A percentile compares a stretch with the other conserved stretches of the same genome.
Evolutionary conservation across 176 grass and related monocot species (phyloP).

Genomic region (Saccharum spontaneum): DNA sequence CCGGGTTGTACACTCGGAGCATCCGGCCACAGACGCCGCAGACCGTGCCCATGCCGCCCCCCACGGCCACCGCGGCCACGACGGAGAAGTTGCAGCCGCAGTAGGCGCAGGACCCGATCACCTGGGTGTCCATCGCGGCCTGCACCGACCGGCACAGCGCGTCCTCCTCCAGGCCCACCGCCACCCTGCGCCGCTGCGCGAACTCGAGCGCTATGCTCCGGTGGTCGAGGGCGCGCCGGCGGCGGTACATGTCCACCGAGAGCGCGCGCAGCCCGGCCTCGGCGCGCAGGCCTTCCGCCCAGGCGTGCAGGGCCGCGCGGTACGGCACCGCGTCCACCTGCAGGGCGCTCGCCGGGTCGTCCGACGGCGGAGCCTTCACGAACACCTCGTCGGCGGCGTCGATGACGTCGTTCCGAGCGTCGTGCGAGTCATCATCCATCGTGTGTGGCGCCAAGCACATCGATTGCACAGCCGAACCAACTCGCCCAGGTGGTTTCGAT

Average conservation of each 20-base stretch:
- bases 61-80: background rate
- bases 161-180: background rate
- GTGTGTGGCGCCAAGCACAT: background rate
- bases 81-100: slow-evolving; percentile 25
- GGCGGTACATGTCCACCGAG: background rate
- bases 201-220: background rate
- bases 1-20: background rate
- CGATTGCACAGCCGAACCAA: background rate
- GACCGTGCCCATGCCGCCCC: rapidly evolving
- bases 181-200: background rate
- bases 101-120: slow-evolving; percentile 10
- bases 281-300: background rate
- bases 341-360: background rate
- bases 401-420: background rate
- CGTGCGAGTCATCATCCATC: background rate
- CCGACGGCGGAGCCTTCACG: background rate
- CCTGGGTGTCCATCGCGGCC: background rate
- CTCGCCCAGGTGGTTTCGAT: background rate
- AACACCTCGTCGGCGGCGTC: background rate
- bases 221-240: background rate
- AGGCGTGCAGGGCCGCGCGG: background rate
- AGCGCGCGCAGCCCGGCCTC: background rate
- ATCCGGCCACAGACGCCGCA: background rate
- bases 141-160: slow-evolving; percentile 13
- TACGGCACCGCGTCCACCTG: background rate